These are phyloP conservation scores for Lactarius akahatsu DNA, from an alignment of 768 basidiomycete species.

Conservation along the genomic window DNA sequence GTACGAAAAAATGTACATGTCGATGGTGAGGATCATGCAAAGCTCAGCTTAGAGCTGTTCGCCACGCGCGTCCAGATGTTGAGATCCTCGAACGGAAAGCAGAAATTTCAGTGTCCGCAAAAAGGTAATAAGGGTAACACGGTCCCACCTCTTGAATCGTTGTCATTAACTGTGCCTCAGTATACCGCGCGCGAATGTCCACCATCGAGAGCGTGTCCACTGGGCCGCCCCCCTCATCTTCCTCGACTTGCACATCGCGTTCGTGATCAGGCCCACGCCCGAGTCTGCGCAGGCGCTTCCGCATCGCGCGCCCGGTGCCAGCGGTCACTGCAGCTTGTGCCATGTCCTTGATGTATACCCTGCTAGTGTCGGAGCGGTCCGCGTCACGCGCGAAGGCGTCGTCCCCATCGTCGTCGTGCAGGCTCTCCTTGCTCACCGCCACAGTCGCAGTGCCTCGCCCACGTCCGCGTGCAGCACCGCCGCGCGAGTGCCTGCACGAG, in stretches of 20 bases:
- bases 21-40: constrained; percentile 35
- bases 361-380: constrained; percentile 77
- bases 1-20: background rate
- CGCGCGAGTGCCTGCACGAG: too few species aligned
- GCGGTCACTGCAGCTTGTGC: constrained; percentile 40
- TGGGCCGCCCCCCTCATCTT: constrained; percentile 42
- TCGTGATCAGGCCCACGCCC: constrained; percentile 58
- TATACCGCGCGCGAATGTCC: constrained; percentile 91
- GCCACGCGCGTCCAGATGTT: constrained; percentile 82
- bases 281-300: constrained; percentile 56
- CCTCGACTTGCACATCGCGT: constrained; percentile 64
- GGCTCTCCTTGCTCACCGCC: constrained; percentile 92
- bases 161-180: constrained; percentile 86
- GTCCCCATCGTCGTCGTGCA: constrained; percentile 75
- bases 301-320: constrained; percentile 41
- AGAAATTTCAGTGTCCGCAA: background rate
- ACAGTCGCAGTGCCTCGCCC: constrained; percentile 93
- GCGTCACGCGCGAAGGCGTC: constrained; percentile 52
- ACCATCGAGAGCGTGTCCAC: constrained; percentile 72
- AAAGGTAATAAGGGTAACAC: constrained; percentile 21
- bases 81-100: constrained; percentile 77
- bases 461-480: constrained; percentile 84
- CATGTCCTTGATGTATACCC: constrained; percentile 94
- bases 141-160: constrained; percentile 72
- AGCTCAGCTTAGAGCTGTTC: constrained; percentile 76